A percentile compares a stretch with the other conserved stretches of the same genome.
Conservation (phyloP, 2,329 filamentous ascomycete genomes). For the Trichoderma harzianum region DNA sequence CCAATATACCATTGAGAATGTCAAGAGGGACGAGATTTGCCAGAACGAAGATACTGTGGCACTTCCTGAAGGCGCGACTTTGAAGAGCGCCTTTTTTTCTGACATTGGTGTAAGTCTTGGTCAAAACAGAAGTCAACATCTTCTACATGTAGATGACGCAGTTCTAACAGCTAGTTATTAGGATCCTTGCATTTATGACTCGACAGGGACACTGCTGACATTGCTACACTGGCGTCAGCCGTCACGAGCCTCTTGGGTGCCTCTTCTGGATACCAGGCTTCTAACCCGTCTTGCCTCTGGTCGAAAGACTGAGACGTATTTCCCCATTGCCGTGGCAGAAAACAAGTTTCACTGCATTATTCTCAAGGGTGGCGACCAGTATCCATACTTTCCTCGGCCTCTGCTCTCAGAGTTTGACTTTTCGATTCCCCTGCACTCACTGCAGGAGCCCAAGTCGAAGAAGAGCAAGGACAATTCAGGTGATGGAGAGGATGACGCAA, state of each 20-base stretch:
- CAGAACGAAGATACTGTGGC: constrained; percentile 93
- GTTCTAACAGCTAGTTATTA: constrained; percentile 31
- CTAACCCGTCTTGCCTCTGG: constrained; percentile 79
- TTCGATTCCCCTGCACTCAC: constrained; percentile 70
- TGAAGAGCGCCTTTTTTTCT: constrained; percentile 88
- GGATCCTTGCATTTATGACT: constrained; percentile 96
- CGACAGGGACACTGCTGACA: constrained; percentile 81
- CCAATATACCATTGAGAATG: constrained; percentile 88
- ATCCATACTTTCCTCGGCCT: constrained; percentile 88
- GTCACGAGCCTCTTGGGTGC: constrained; percentile 85
- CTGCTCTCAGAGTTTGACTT: constrained; percentile 93
- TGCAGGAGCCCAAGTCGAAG: constrained; percentile 34
- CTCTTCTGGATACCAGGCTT: constrained; percentile 83
- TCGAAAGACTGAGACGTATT: constrained; percentile 86
- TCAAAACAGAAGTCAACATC: background rate
- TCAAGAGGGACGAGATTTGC: constrained; percentile 89
- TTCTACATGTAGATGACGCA: background rate
- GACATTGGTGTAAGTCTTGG: constrained; percentile 69
- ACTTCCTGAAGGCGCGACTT: constrained; percentile 66
- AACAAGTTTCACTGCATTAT: constrained; percentile 98
- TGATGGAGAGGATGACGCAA: constrained; percentile 21
- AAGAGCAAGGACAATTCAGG: constrained; percentile 28
- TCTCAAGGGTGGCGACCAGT: constrained; percentile 88
- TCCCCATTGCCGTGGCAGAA: constrained; percentile 89
- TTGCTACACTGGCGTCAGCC: constrained; percentile 86